phyloP scores from a whole-genome alignment of 805 yeast species.

The Yamadazyma kitorensis region DNA sequence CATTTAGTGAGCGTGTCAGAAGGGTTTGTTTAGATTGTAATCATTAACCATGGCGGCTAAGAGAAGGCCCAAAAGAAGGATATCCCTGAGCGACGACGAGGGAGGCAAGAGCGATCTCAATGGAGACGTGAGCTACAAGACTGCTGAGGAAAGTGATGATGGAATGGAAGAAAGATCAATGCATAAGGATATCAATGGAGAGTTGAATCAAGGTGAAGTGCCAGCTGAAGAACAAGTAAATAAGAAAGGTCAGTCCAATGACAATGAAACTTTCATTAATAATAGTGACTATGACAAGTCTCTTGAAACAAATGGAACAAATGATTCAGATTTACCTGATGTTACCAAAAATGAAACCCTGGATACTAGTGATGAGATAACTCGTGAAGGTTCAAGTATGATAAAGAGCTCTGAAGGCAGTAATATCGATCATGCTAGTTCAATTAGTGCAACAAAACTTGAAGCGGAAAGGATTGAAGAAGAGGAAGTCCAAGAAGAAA shows the following conservation, averaged over 20 bases:
- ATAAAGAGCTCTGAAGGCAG: too few species aligned
- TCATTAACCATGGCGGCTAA: too few species aligned
- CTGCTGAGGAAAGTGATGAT: constrained; percentile 6
- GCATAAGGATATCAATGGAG: too few species aligned
- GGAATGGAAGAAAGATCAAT: too few species aligned
- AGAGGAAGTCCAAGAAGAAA: too few species aligned
- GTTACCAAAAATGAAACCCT: constrained; percentile 11
- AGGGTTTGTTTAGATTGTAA: too few species aligned
- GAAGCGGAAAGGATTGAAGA: too few species aligned
- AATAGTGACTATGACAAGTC: constrained; percentile 31
- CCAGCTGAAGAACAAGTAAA: constrained; percentile 2
- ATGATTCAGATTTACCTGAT: constrained; percentile 6
- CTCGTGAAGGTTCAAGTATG: constrained; percentile 5
- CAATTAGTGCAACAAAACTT: too few species aligned
- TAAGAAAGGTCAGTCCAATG: constrained; percentile 12
- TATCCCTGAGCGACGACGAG: constrained; percentile 5
- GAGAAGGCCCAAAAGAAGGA: constrained; percentile 10
- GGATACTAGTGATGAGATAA: constrained; percentile 15
- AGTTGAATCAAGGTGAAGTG: too few species aligned
- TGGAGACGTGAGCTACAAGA: too few species aligned
- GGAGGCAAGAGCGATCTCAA: not conserved
- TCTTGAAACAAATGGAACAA: not conserved
- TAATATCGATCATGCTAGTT: too few species aligned
- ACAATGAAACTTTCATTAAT: constrained; percentile 30
- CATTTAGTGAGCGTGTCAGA: not conserved